These are phyloP conservation scores for Boletus huronensis DNA, from an alignment of 768 basidiomycete species.

Conservation along the genomic window DNA sequence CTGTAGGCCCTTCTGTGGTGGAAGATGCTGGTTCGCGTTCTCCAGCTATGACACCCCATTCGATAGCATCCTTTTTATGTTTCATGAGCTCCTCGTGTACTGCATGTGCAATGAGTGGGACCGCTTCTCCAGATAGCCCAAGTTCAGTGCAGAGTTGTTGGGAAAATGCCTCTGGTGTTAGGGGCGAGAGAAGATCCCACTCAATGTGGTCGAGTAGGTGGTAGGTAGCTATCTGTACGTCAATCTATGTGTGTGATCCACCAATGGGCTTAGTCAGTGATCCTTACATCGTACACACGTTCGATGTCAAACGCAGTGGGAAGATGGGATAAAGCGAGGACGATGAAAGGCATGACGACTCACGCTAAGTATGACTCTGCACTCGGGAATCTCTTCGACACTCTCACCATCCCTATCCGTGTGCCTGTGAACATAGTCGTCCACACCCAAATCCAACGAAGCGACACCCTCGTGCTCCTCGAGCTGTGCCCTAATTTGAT, in stretches of 20 bases:
- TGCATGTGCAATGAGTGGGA: constrained; percentile 88
- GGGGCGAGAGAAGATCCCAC: constrained; percentile 93
- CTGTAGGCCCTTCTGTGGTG: constrained; percentile 15
- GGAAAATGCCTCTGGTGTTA: constrained; percentile 87
- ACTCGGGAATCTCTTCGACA: constrained; percentile 67
- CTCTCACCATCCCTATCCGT: constrained; percentile 37
- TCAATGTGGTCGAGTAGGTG: constrained; percentile 95
- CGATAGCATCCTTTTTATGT: constrained; percentile 92
- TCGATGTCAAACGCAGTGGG: constrained; percentile 10
- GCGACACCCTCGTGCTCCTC: constrained; percentile 87
- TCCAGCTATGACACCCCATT: constrained; percentile 83
- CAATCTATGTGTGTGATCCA: constrained; percentile 57
- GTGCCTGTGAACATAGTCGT: constrained; percentile 18
- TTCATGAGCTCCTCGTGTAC: constrained; percentile 93
- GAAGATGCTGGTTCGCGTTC: constrained; percentile 37
- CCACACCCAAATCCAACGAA: constrained; percentile 64
- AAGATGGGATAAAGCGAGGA: constrained; percentile 9
- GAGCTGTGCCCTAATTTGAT: constrained; percentile 85
- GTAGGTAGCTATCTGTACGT: constrained; percentile 91
- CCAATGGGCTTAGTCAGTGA: constrained; percentile 8
- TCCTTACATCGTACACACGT: constrained; percentile 14
- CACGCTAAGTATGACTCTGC: constrained; percentile 78
- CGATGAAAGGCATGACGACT: constrained; percentile 26
- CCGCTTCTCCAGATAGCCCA: constrained; percentile 82
- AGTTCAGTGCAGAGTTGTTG: constrained; percentile 78